Conservation (phyloP, 345 rosid genomes). For the Salix exigua region DNA sequence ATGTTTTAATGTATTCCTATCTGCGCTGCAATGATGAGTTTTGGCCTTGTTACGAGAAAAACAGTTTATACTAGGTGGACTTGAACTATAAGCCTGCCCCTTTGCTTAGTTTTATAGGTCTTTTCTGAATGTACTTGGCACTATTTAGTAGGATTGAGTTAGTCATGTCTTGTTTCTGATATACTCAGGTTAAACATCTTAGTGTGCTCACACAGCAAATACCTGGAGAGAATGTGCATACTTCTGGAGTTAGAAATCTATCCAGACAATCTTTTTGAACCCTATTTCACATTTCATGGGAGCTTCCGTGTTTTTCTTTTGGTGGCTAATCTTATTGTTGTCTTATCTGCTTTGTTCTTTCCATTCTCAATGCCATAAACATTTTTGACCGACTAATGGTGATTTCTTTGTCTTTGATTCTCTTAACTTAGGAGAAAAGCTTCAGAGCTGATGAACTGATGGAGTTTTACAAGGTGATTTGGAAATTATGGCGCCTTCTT, state of each 20-base stretch:
- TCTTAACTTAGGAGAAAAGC: constrained; percentile 41
- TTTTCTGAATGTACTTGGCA: neutral
- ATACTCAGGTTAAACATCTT: neutral
- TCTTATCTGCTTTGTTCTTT: neutral
- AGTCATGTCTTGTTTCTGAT: neutral
- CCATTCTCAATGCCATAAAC: neutral
- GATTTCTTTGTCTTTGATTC: constrained; percentile 16
- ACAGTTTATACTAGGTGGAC: neutral
- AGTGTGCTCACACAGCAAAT: neutral
- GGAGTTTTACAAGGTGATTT: constrained; percentile 69
- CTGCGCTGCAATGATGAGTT: neutral
- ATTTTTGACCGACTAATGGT: constrained; percentile 3
- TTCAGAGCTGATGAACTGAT: constrained; percentile 77
- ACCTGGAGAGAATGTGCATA: neutral
- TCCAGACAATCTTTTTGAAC: neutral
- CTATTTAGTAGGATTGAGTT: neutral
- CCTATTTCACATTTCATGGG: neutral
- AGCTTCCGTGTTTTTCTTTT: neutral
- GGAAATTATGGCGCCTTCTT: neutral
- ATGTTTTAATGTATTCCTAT: neutral
- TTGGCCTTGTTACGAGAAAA: neutral
- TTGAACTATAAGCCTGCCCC: neutral
- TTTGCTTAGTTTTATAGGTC: neutral
- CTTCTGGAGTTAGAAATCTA: neutral
- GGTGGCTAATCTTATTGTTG: neutral